phyloP scores from a whole-genome alignment of 768 basidiomycete genomes.

The Boletus speciosus region DNA sequence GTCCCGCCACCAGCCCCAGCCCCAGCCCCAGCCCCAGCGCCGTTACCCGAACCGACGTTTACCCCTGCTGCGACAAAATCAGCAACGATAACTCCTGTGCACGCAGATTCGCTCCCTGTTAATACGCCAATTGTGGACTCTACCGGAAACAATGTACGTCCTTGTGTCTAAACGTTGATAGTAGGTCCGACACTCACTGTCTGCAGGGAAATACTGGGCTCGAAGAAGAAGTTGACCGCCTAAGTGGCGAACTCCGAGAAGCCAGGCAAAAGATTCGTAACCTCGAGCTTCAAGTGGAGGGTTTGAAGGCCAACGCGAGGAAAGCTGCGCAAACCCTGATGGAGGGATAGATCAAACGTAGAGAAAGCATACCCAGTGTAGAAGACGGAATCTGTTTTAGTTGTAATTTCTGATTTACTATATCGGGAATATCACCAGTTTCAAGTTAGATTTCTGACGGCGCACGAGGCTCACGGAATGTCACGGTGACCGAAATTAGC shows the following conservation, averaged over 20 bases:
- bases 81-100: conserved; percentile 17
- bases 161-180: conserved; percentile 1
- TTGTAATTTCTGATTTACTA: neutral
- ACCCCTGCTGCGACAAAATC: conserved; percentile 33
- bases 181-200: neutral
- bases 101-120: conserved; percentile 11
- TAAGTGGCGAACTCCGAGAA: conserved; percentile 69
- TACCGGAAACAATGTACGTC: conserved; percentile 31
- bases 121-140: neutral
- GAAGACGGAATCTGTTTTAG: neutral
- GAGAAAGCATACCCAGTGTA: conserved; percentile 1
- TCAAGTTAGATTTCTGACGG: neutral
- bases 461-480: conserved; percentile 4
- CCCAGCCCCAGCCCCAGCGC: conserved; percentile 26
- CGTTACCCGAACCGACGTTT: conserved; percentile 34
- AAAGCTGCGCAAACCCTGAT: conserved; percentile 67
- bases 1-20: conserved; percentile 23
- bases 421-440: neutral
- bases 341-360: conserved; percentile 17
- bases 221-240: conserved; percentile 56
- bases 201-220: conserved; percentile 27
- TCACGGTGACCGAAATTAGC: neutral
- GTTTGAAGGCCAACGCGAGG: conserved; percentile 67
- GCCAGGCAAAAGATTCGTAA: conserved; percentile 79
- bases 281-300: conserved; percentile 79